Evolutionary conservation across 1,284 basidiomycete species (phyloP), one percentile per base, ranked within the genome.

Genomic region (Leccinum subspadiceum): DNA sequence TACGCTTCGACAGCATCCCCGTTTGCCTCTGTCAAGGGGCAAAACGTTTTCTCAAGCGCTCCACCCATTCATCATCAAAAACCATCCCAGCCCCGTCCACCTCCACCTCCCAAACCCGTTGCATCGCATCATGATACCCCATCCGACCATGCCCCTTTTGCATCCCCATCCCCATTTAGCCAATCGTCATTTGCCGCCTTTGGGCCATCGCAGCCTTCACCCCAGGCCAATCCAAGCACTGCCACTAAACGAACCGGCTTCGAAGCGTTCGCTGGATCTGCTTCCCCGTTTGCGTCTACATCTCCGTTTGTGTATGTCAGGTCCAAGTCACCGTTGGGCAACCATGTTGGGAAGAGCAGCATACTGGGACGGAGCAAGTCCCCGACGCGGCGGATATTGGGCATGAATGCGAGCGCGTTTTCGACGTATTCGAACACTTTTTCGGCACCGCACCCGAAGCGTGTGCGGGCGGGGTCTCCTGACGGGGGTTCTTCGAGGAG

Each of bases 1-100:
- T 91, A 89, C 64, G 88, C 88, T 10, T 85, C 86, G 1, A 76
- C 82, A 7, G 81, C 76, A 58, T 90, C 89, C 0, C 89, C 89
- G 4, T 91, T 91, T 65, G 82, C 86, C 8, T 73, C 81, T 56
- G 82, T 88, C 62, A 86, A 85, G 65, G 88, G 87, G 54, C 81
- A 85, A 60, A 88, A 82, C 66, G 66, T 90, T 29, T 89, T 90
- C 67, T 65, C 70, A 20, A 62, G 71, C 24, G 39, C 62, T 5
- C 71, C 79, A 15, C 71, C 79, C 20, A 77, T 72, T 53, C 79
- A 78, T 39, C 66, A 49, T 39, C 66, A 49, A 66, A 74, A 65
- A 44, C 46, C 46, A 20, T 44, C 17, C 5, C 41, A 44, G 5
- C 10, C 54, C 61, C 37, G 54, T 54, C 6, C 41, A 3, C 60